Evolutionary conservation across 805 yeast species (phyloP).

Genomic region (Aciculoconidium aculeatum): DNA sequence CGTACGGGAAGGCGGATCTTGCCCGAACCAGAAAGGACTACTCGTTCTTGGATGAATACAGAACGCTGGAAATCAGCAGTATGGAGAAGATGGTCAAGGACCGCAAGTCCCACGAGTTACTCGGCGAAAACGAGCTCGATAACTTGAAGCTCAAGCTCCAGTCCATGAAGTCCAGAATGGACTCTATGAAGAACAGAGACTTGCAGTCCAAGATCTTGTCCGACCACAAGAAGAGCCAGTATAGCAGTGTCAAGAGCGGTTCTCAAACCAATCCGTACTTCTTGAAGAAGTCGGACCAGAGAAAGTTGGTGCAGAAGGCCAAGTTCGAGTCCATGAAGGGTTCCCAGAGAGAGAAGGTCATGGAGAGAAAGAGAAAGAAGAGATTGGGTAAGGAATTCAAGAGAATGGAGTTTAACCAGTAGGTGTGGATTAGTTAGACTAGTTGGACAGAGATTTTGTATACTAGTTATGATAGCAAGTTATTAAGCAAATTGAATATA

Average conservation of each 20-base stretch:
- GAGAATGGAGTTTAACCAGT: constrained; percentile 34
- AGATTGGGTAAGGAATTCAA: constrained; percentile 76
- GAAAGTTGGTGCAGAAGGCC: constrained; percentile 70
- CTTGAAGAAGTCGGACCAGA: constrained; percentile 63
- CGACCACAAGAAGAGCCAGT: constrained; percentile 50
- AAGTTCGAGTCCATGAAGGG: constrained; percentile 71
- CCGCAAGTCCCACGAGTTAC: constrained; percentile 36
- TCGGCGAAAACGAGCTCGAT: constrained; percentile 42
- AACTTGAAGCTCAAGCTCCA: constrained; percentile 53
- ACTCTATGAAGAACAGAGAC: constrained; percentile 67
- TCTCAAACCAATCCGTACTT: constrained; percentile 49
- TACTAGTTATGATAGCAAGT: too few relatives aligned
- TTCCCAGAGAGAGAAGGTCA: constrained; percentile 68
- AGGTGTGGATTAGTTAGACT: too few relatives aligned
- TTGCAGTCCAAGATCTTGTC: constrained; percentile 60
- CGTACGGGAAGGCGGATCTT: constrained; percentile 78
- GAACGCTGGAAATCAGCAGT: constrained; percentile 63
- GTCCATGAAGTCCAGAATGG: constrained; percentile 61
- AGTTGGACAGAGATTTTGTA: too few relatives aligned
- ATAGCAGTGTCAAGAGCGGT: constrained; percentile 41
- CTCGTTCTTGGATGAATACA: constrained; percentile 78
- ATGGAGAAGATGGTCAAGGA: constrained; percentile 54
- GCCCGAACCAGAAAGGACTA: constrained; percentile 68
- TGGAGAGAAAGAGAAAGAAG: constrained; percentile 85
- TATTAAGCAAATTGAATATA: too few relatives aligned